Evolutionary conservation across 768 basidiomycete genomes (phyloP).

Genomic region (Leccinum obscurum): DNA sequence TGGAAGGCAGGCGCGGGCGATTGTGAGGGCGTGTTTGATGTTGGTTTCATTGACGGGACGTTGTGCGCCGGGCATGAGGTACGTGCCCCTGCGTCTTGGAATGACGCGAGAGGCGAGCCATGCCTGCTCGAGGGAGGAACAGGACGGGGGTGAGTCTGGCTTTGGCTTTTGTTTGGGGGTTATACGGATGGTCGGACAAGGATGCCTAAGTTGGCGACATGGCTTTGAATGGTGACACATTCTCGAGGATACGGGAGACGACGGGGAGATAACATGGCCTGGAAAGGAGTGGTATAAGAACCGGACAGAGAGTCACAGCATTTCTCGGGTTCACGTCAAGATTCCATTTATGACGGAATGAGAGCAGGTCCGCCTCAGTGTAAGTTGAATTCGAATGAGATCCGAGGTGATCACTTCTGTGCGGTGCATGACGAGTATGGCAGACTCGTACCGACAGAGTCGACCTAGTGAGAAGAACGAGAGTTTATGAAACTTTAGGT

Average conservation of each 20-base stretch:
- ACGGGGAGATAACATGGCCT: slow-evolving; percentile 16
- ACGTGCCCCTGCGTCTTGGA: slow-evolving; percentile 43
- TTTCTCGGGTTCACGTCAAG: slow-evolving; percentile 34
- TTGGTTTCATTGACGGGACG: slow-evolving; percentile 61
- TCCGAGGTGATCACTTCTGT: slow-evolving; percentile 32
- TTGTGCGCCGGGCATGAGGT: slow-evolving; percentile 66
- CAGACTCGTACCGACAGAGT: slow-evolving; percentile 32
- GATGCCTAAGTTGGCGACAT: slow-evolving; percentile 23
- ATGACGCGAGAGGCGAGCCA: slow-evolving; percentile 61
- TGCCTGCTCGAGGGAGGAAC: slow-evolving; percentile 39
- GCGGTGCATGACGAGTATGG: slow-evolving; percentile 35
- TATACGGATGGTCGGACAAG: slow-evolving; percentile 9
- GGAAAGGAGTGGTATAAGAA: slow-evolving; percentile 30
- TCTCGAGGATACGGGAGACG: slow-evolving; percentile 12
- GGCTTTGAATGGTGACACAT: slow-evolving; percentile 29
- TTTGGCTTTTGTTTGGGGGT: slow-evolving; percentile 1
- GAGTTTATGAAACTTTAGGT: slow-evolving; percentile 36
- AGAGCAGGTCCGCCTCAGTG: slow-evolving; percentile 25
- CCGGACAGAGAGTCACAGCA: slow-evolving; percentile 29
- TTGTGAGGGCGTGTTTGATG: slow-evolving; percentile 53
- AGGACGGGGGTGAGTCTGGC: not conserved
- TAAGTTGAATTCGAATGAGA: slow-evolving; percentile 21
- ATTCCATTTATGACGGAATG: slow-evolving; percentile 18
- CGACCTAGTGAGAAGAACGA: slow-evolving; percentile 25
- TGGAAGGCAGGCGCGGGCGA: slow-evolving; percentile 52